Evolutionary conservation across 2,329 filamentous ascomycete species (phyloP).

Genomic region (Coniochaeta sp.): DNA sequence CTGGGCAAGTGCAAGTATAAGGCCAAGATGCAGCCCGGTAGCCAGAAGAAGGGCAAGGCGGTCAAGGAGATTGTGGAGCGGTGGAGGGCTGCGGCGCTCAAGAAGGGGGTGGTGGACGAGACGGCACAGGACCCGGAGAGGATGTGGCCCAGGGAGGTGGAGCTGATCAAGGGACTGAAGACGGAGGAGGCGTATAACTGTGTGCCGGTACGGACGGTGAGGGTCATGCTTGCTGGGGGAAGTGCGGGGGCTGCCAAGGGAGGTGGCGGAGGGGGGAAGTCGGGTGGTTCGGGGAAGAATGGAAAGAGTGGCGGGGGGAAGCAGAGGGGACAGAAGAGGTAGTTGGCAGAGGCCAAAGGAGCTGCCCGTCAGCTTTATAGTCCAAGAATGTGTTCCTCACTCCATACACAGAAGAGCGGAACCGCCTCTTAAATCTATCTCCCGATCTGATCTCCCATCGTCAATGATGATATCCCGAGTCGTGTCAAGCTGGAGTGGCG

Average conservation of each 20-base stretch:
- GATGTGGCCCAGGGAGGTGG: conserved; percentile 81
- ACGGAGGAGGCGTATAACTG: conserved; percentile 74
- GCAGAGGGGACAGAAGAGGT: conserved; percentile 36
- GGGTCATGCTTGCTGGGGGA: conserved; percentile 66
- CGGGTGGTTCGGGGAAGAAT: conserved; percentile 14
- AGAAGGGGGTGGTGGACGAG: conserved; percentile 55
- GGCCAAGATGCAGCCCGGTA: conserved; percentile 85
- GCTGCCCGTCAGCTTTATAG: too few species aligned
- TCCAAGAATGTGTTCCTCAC: too few species aligned
- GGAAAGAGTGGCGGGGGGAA: conserved; percentile 23
- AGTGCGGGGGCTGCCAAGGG: conserved; percentile 33
- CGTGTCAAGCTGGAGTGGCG: neutral
- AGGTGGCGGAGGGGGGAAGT: conserved; percentile 26
- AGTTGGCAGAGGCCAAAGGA: too few species aligned
- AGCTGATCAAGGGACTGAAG: conserved; percentile 73
- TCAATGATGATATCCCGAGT: neutral
- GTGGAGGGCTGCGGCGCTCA: conserved; percentile 61
- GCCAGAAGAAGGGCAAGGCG: conserved; percentile 89
- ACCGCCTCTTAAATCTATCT: neutral
- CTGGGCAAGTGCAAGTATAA: conserved; percentile 79
- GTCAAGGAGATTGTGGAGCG: conserved; percentile 80
- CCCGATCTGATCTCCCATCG: neutral
- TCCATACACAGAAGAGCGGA: too few species aligned
- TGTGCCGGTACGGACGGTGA: conserved; percentile 72
- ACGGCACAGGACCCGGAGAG: conserved; percentile 56